Evolutionary conservation across 2,329 filamentous ascomycete species (phyloP).

Genomic region (Pseudogymnoascus sp.): DNA sequence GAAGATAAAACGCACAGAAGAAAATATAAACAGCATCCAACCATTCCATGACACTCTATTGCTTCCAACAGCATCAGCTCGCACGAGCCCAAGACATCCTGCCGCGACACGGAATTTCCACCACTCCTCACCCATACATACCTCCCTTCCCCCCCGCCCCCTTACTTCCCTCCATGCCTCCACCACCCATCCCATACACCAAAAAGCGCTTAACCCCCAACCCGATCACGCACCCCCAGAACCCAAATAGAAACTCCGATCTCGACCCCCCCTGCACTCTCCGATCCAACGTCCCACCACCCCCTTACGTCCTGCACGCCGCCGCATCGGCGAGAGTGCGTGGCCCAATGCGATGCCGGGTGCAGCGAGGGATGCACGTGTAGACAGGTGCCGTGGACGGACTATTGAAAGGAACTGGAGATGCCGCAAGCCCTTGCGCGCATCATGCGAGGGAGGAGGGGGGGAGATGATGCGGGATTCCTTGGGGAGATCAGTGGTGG

Average conservation of each 20-base stretch:
- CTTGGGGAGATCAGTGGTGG: background rate
- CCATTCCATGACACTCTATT: background rate
- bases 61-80: background rate
- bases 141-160: background rate
- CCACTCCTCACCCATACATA: background rate
- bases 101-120: background rate
- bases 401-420: background rate
- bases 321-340: background rate
- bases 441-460: background rate
- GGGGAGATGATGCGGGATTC: background rate
- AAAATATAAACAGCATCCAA: background rate
- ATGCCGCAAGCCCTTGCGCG: background rate
- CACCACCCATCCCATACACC: background rate
- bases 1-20: background rate
- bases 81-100: background rate
- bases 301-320: background rate
- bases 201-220: background rate
- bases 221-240: background rate
- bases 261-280: background rate
- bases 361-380: background rate
- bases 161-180: background rate
- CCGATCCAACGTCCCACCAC: slow-evolving; percentile 3
- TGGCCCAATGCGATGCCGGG: background rate
- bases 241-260: background rate
- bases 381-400: background rate